These are phyloP conservation scores for Candida sphagnicola DNA, from an alignment of 805 yeast genomes.

Conservation along the genomic window DNA sequence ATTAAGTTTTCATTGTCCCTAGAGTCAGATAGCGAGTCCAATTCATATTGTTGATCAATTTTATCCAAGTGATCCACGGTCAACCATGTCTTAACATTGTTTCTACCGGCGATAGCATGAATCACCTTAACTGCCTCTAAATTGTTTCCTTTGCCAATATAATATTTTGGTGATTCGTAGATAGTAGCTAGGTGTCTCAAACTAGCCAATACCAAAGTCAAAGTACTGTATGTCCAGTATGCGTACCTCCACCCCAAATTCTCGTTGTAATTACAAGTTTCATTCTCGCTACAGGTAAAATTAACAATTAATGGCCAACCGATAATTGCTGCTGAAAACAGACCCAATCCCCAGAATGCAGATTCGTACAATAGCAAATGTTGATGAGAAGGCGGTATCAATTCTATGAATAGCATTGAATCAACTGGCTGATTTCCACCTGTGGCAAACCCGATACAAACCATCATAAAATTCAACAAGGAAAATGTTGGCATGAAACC, in stretches of 20 bases:
- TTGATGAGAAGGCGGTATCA: slow-evolving; percentile 11
- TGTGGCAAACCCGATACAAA: slow-evolving; percentile 10
- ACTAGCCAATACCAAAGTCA: slow-evolving; percentile 31
- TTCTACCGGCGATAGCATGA: slow-evolving; percentile 36
- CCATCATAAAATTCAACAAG: slow-evolving; percentile 11
- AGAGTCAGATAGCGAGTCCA: slow-evolving; percentile 5
- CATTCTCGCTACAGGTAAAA: slow-evolving; percentile 33
- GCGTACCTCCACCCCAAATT: slow-evolving; percentile 58
- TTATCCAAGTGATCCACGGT: slow-evolving; percentile 39
- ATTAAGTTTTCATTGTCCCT: slow-evolving; percentile 11
- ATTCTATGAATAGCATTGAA: slow-evolving; percentile 11
- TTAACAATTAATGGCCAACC: slow-evolving; percentile 51
- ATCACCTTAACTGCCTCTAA: slow-evolving; percentile 38
- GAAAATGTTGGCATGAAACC: slow-evolving; percentile 13
- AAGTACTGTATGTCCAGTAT: slow-evolving; percentile 40
- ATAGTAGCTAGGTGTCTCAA: slow-evolving; percentile 23
- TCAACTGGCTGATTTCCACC: slow-evolving; percentile 15
- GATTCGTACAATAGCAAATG: slow-evolving; percentile 23
- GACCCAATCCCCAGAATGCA: slow-evolving; percentile 56
- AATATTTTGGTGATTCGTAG: slow-evolving; percentile 51
- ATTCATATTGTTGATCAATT: slow-evolving; percentile 28
- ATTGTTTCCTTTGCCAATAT: slow-evolving; percentile 45
- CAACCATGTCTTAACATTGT: slow-evolving; percentile 34
- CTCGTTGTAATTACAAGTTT: slow-evolving; percentile 34
- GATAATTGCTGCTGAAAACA: slow-evolving; percentile 41